Evolutionary conservation across 495 filamentous ascomycete genomes (phyloP).

Genomic region (Hyaloscypha variabilis): DNA sequence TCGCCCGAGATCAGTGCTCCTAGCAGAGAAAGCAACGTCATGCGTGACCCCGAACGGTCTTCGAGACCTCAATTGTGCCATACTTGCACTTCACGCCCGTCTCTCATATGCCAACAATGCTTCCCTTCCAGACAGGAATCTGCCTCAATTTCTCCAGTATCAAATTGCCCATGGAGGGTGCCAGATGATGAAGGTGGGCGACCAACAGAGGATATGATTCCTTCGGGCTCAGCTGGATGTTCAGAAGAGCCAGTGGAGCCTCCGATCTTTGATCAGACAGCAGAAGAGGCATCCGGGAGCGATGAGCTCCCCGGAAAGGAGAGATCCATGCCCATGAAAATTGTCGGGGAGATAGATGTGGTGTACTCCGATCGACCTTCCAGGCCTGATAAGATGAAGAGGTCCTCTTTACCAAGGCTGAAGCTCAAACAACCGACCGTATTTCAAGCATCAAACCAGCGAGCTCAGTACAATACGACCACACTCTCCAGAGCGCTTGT

Average conservation of each 20-base stretch:
- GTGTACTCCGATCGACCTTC: constrained; percentile 11
- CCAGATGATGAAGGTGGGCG: neutral
- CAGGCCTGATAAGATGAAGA: constrained; percentile 21
- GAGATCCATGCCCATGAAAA: neutral
- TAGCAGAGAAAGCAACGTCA: too few species aligned
- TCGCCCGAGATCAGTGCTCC: too few species aligned
- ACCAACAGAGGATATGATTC: constrained; percentile 2
- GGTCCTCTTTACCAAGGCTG: neutral
- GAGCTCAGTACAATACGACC: neutral
- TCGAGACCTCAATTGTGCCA: neutral
- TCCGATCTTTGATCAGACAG: neutral
- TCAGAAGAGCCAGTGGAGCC: neutral
- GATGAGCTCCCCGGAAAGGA: neutral
- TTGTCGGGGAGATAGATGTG: constrained; percentile 6
- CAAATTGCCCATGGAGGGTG: neutral
- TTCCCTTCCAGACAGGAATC: neutral
- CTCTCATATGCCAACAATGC: constrained; percentile 8
- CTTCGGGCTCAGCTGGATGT: neutral
- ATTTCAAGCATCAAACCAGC: neutral
- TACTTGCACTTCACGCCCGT: constrained; percentile 8
- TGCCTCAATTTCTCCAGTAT: neutral
- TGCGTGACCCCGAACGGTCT: neutral
- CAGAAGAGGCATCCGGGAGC: neutral
- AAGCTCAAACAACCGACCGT: neutral
- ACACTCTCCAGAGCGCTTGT: neutral